Base-by-base conservation (phyloP, 2,329 filamentous ascomycete species). In the Arthroderma sp. region DNA sequence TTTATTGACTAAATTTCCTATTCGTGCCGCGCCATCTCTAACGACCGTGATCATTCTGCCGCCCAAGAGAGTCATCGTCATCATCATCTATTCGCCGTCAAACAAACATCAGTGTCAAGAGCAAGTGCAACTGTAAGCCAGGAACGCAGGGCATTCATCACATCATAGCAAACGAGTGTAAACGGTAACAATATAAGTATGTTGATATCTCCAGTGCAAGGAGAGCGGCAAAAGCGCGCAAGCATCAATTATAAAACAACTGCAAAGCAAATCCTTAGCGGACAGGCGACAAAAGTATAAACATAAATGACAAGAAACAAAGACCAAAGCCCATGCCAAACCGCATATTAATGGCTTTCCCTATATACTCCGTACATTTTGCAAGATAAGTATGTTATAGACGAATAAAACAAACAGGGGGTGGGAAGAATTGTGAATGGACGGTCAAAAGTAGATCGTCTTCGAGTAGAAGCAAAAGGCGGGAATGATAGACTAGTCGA, bases 361-460 rank as follows among this genome's bases (percentile, higher is more conserved):
- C 44, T 51, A 51, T 33, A 51, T 51, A 51, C 44, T 51, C 44
- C 44, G 44, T 51, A 51, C 28, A 51, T 31, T 51, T 33, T 51
- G 44, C 44, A 51, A 25, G 41, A 23, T 33, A 35, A 51, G 28
- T 51, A 51, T 49, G 11, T 25, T 25, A 51, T 51, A 33, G 33
- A 51, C 44, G 44, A 51, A 51, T 33, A 31, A n/a, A n/a, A 17
- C 44, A 33, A 51, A 33, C 23, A 17, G 44, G 15, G 44, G 35
- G 35, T 13, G 3, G 31, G 35, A 11, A 37, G 13, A 37, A 15
- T 3, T 3, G 35, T 37, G 4, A 44, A 21, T 31, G 28, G 28
- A 31, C 28, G 7, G 28, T 31, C 28, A 21, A 44, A n/a, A 25
- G 41, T 44, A 25, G 41, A 23, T 19, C 21, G 41, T 44, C 35